Conservation (phyloP, 345 rosid genomes). For the Sonneratia caseolaris region DNA sequence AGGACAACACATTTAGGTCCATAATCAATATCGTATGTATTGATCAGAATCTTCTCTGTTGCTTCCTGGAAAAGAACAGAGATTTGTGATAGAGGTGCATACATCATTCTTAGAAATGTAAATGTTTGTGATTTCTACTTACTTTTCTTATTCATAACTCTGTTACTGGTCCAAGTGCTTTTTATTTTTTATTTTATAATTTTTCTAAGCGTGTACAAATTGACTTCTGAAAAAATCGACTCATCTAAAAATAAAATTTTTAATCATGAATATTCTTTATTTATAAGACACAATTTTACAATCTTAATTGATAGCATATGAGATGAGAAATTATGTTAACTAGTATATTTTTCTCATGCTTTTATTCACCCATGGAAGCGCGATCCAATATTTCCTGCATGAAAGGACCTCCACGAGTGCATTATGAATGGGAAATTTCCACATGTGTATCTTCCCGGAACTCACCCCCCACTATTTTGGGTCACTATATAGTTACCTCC, state of each 20-base stretch:
- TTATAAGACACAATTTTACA: too few species aligned
- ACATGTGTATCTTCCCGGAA: neutral
- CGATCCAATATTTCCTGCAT: neutral
- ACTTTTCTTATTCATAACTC: neutral
- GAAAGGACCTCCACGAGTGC: neutral
- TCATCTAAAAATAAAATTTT: too few species aligned
- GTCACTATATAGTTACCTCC: neutral
- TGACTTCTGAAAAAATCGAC: too few species aligned
- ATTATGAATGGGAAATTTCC: neutral
- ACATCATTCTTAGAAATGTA: slow-evolving; percentile 1
- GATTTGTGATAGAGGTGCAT: neutral
- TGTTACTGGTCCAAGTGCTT: neutral
- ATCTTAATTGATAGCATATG: too few species aligned
- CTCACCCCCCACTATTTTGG: neutral
- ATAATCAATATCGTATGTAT: neutral
- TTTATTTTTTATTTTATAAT: too few species aligned
- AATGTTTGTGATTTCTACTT: neutral
- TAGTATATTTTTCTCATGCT: too few species aligned
- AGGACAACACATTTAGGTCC: neutral
- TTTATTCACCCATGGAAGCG: too few species aligned
- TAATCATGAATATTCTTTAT: too few species aligned
- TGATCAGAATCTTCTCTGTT: slow-evolving; percentile 4
- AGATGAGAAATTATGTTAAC: too few species aligned
- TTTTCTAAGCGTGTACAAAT: too few species aligned
- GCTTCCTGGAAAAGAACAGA: slow-evolving; percentile 15